Base-by-base conservation (phyloP, 192 early-diverging fungal genomes). In the Coemansia sp. region DNA sequence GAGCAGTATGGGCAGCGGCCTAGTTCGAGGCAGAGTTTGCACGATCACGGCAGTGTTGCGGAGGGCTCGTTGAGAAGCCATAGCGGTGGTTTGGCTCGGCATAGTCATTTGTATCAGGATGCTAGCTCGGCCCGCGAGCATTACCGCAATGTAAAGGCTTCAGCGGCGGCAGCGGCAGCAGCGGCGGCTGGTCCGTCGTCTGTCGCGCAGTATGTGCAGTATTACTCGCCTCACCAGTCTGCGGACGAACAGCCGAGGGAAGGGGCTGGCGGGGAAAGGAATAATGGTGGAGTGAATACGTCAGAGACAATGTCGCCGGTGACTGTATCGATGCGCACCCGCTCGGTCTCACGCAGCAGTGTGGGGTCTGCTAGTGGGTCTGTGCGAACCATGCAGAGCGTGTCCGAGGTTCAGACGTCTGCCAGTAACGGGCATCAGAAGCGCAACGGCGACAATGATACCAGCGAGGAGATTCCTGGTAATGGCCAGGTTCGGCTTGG, bases 271-370 rank as follows among this genome's bases (percentile, higher is more conserved):
- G 51, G 10, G 26, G 23, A n/a, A 13, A 33, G 16, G 13, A 26
- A 55, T 8, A 55, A 31, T 16, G 26, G 51, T 21, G 51, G 51
- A 8, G 16, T 55, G 51, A 33, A 55, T 6, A 55, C 26, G 11
- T 28, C 51, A 1, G 51, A 55, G 28, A 31, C 51, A 2, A 39
- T 18, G 34, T 71, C 74, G 9, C 60, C 76, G 8, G 69, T 39
- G 37, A 37, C 46, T 28, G 61, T 69, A 23, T 66, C 68, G 11
- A 65, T 66, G 60, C 67, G 67, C 20, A 73, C 77, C 8, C 71
- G 77, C 9, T 73, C 77, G 10, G 33, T 79, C 14, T 79, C 77
- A 5, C 77, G 71, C 13, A 79, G 71, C 65, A 79, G 71, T 56
- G 57, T 60, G 16, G 77, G 71, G 9, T 77, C 76, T 4, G 67